These are phyloP conservation scores for Didymella arachidicola DNA, from an alignment of 2,329 filamentous ascomycete species.

Conservation along the genomic window DNA sequence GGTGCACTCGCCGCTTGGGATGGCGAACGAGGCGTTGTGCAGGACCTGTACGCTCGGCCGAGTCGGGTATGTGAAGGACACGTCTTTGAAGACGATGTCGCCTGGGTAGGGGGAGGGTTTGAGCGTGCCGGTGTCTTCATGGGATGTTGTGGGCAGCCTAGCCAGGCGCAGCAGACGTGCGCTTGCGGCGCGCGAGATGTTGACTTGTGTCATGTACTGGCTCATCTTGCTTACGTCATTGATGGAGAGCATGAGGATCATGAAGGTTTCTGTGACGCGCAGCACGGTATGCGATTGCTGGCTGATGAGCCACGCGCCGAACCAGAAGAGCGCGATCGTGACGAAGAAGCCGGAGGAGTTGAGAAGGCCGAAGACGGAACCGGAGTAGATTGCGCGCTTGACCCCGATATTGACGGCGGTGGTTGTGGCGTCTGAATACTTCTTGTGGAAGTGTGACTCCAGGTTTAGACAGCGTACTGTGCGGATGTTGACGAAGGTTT, in stretches of 20 bases:
- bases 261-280: conserved; percentile 75
- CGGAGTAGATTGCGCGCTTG: conserved; percentile 70
- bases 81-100: conserved; percentile 66
- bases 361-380: conserved; percentile 78
- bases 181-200: conserved; percentile 75
- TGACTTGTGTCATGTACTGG: conserved; percentile 80
- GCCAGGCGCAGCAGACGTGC: conserved; percentile 75
- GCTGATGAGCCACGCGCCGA: conserved; percentile 72
- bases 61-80: conserved; percentile 77
- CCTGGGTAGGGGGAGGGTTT: conserved; percentile 54
- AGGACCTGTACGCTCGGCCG: conserved; percentile 63
- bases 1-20: conserved; percentile 70
- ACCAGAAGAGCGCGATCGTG: conserved; percentile 83
- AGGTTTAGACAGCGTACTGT: conserved; percentile 79
- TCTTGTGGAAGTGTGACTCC: conserved; percentile 73
- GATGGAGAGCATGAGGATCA: conserved; percentile 84
- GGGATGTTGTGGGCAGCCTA: conserved; percentile 64
- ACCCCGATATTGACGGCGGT: conserved; percentile 68
- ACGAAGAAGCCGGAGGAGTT: conserved; percentile 76
- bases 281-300: conserved; percentile 60
- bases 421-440: conserved; percentile 63
- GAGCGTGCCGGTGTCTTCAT: conserved; percentile 64
- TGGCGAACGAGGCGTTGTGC: conserved; percentile 68
- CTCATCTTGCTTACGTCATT: conserved; percentile 75
- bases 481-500: conserved; percentile 80